phyloP scores from a whole-genome alignment of 768 basidiomycete species.

The Daedalea quercina region DNA sequence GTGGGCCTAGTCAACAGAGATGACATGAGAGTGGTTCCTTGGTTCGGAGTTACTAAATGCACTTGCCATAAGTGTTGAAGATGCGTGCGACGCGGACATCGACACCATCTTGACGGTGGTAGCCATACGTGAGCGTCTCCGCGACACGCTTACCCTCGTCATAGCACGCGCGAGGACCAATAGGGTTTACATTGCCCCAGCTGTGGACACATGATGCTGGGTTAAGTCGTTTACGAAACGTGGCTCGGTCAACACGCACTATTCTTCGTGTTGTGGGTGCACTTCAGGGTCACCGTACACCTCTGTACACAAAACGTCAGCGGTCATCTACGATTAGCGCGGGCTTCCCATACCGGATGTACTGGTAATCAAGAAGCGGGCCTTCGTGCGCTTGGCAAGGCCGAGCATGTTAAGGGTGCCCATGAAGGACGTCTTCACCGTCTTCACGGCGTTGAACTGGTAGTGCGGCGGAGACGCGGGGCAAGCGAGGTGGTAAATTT shows the following conservation, averaged over 20 bases:
- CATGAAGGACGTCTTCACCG: slow-evolving; percentile 97
- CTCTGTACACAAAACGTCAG: slow-evolving; percentile 41
- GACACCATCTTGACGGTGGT: slow-evolving; percentile 89
- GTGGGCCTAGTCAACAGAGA: slow-evolving; percentile 36
- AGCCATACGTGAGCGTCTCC: slow-evolving; percentile 96
- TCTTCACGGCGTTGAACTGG: slow-evolving; percentile 97
- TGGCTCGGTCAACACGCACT: slow-evolving; percentile 45
- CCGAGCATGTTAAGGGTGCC: slow-evolving; percentile 99
- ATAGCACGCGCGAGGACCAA: slow-evolving; percentile 98
- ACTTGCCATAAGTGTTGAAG: slow-evolving; percentile 86
- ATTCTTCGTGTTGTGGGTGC: slow-evolving; percentile 94
- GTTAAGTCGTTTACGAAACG: not conserved
- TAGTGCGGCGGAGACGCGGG: slow-evolving; percentile 97
- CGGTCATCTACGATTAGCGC: slow-evolving; percentile 1
- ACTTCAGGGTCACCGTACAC: slow-evolving; percentile 98
- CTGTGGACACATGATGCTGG: slow-evolving; percentile 31
- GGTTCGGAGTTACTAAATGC: not conserved
- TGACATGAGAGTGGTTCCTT: not conserved
- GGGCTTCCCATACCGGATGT: slow-evolving; percentile 69
- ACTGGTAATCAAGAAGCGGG: slow-evolving; percentile 91
- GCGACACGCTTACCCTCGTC: slow-evolving; percentile 99
- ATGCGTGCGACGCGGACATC: slow-evolving; percentile 97
- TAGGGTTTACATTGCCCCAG: slow-evolving; percentile 98
- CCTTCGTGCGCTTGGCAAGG: slow-evolving; percentile 94
- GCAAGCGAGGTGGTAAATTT: slow-evolving; percentile 98